These are phyloP conservation scores for Pseudogymnoascus sp. DNA, from an alignment of 2,329 filamentous ascomycete genomes.

Conservation along the genomic window DNA sequence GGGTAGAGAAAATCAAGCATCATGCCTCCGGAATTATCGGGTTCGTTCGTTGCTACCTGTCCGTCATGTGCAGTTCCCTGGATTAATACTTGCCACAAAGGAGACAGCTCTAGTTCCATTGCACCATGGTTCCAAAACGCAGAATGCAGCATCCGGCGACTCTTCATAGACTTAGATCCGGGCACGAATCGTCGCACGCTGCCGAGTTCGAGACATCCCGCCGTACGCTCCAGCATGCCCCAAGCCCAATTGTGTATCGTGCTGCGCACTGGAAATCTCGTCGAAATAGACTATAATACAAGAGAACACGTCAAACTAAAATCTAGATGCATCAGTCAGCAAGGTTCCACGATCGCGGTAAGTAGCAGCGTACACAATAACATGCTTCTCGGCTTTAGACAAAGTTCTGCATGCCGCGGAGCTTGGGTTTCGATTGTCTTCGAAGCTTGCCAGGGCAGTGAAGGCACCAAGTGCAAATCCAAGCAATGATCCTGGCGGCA, in stretches of 20 bases:
- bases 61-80: constrained; percentile 16
- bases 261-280: not conserved
- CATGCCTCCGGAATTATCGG: constrained; percentile 16
- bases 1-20: constrained; percentile 36
- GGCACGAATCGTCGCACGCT: constrained; percentile 44
- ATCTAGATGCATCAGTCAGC: not conserved
- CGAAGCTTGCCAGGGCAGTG: not conserved
- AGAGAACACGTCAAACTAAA: constrained; percentile 7
- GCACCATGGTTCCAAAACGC: constrained; percentile 49
- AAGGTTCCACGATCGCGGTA: not conserved
- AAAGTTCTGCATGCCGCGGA: constrained; percentile 9
- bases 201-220: constrained; percentile 48
- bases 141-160: constrained; percentile 44
- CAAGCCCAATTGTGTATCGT: constrained; percentile 17
- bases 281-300: constrained; percentile 10
- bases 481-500: too few relatives aligned
- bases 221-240: constrained; percentile 52
- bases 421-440: not conserved
- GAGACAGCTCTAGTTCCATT: constrained; percentile 26
- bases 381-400: constrained; percentile 18
- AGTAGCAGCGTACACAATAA: constrained; percentile 15
- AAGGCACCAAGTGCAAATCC: not conserved
- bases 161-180: constrained; percentile 25
- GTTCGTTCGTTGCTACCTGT: constrained; percentile 12
- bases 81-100: constrained; percentile 25